A percentile compares a stretch with the other conserved stretches of the same genome.
Evolutionary conservation across 2,329 filamentous ascomycete genomes (phyloP).

Genomic region (Acephala macrosclerotiorum): DNA sequence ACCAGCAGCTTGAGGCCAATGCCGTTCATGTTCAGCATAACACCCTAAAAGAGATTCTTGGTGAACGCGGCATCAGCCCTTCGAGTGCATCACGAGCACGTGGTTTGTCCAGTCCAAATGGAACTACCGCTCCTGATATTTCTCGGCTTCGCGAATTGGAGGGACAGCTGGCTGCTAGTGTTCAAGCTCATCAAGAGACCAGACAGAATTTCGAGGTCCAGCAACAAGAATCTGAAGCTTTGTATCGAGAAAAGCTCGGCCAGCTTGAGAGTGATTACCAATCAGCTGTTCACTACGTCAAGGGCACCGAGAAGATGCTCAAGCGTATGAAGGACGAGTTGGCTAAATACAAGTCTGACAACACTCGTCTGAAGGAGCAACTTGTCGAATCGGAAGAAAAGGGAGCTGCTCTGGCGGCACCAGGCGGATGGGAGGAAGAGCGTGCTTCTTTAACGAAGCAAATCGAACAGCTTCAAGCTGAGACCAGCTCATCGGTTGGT

Average conservation of each 20-base stretch:
- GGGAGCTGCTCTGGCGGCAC: slow-evolving; percentile 52
- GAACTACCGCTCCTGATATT: slow-evolving; percentile 81
- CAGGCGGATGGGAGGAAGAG: slow-evolving; percentile 78
- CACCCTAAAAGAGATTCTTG: slow-evolving; percentile 90
- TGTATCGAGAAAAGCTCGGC: slow-evolving; percentile 90
- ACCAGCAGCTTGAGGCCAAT: slow-evolving; percentile 91
- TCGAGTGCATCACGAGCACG: slow-evolving; percentile 76
- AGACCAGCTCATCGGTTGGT: slow-evolving; percentile 69
- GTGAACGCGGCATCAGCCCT: slow-evolving; percentile 86
- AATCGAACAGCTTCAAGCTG: slow-evolving; percentile 72
- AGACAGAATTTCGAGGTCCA: slow-evolving; percentile 79
- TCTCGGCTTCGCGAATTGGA: slow-evolving; percentile 85
- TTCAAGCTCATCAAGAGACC: slow-evolving; percentile 85
- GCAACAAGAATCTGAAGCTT: slow-evolving; percentile 84
- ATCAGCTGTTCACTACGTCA: slow-evolving; percentile 96
- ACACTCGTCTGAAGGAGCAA: slow-evolving; percentile 81
- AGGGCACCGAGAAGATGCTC: slow-evolving; percentile 98
- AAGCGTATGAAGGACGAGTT: slow-evolving; percentile 98
- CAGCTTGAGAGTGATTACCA: slow-evolving; percentile 98
- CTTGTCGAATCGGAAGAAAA: slow-evolving; percentile 72
- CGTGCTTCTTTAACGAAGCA: slow-evolving; percentile 71
- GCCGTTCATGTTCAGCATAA: slow-evolving; percentile 91
- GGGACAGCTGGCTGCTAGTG: slow-evolving; percentile 79
- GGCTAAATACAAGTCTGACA: slow-evolving; percentile 88
- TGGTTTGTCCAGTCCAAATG: slow-evolving; percentile 74